Conservation (phyloP, 805 yeast genomes). For the Yarrowia sp. region DNA sequence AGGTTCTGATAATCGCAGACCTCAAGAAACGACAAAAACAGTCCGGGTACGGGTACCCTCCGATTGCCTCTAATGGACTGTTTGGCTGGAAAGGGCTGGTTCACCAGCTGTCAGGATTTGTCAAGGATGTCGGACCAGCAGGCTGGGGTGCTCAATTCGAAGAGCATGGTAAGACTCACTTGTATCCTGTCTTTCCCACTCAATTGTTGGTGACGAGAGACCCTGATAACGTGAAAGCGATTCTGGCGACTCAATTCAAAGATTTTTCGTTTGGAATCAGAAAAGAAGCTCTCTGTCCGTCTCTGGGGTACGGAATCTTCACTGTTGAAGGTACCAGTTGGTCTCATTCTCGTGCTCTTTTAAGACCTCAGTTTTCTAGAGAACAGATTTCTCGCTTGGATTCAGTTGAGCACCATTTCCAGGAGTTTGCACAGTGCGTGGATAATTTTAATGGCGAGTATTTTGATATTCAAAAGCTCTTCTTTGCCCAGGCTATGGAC, state of each 20-base stretch:
- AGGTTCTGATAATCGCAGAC: not conserved
- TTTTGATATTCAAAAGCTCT: constrained; percentile 47
- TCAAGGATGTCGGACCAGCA: not conserved
- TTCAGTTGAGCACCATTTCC: constrained; percentile 46
- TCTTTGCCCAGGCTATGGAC: constrained; percentile 41
- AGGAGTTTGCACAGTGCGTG: constrained; percentile 37
- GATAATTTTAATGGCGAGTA: constrained; percentile 1
- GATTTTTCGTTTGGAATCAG: constrained; percentile 48
- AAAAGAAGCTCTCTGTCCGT: constrained; percentile 44
- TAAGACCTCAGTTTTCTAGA: constrained; percentile 15
- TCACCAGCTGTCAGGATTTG: not conserved
- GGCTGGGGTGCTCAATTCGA: constrained; percentile 6
- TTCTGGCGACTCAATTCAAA: constrained; percentile 49
- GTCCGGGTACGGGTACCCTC: constrained; percentile 10
- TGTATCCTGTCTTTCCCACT: not conserved
- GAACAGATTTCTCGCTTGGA: constrained; percentile 42
- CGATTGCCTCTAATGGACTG: constrained; percentile 2
- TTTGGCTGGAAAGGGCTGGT: constrained; percentile 27
- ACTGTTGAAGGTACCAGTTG: constrained; percentile 50
- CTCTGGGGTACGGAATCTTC: constrained; percentile 51
- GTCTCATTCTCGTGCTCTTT: constrained; percentile 50
- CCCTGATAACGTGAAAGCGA: constrained; percentile 49
- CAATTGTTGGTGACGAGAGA: constrained; percentile 44
- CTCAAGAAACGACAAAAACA: constrained; percentile 2
- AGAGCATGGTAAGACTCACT: not conserved